Evolutionary conservation across 805 yeast species (phyloP), one percentile per base, ranked within the genome.

Genomic region (Cyberlindnera suaveolens): DNA sequence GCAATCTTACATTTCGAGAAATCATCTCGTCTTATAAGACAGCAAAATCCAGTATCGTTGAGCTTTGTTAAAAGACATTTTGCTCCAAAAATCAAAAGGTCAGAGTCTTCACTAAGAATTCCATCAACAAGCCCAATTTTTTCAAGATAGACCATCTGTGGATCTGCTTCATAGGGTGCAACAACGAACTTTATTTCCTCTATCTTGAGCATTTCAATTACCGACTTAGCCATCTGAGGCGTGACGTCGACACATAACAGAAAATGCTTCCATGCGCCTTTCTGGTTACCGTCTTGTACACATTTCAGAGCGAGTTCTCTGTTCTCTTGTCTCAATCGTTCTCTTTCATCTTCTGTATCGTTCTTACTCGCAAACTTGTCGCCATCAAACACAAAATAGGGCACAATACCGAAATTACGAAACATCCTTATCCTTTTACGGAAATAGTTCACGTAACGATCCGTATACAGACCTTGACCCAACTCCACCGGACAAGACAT

Each of bases 111-210:
- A 34, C 96, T 82, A 8, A 93, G 71, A 5, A 93, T 85, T 0
- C 91, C 98, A 48, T 88, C 83, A 6, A 88, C 91, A 1, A 78
- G 41, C 0, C 91, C 91, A 0, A 64, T 50, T 45, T 78, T 76
- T 58, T 91, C 98, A 35, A 93, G 70, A 55, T 81, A 88, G 9
- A 90, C 98, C 84, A 93, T 78, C 62, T 93, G 99, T 1, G 99
- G 84, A 61, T 93, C 99, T 1, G 99, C 99, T 65, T 93, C 99
- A 60, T 88, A 93, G 0, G 99, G 99, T 0, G 99, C 98, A 8
- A 93, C 99, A 7, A 93, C 76, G 54, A 77, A 91, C 46, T 71
- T 74, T 39, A 93, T 78, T 1, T 64, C 62, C 37, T 73, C 68
- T 13, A 60, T 50, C 51, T 79, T 80, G 48, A 95, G 70, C 54